Evolutionary conservation across 129 eudicot genomes (phyloP), one percentile per base, ranked within the genome.

Genomic region (Glebionis coronaria): DNA sequence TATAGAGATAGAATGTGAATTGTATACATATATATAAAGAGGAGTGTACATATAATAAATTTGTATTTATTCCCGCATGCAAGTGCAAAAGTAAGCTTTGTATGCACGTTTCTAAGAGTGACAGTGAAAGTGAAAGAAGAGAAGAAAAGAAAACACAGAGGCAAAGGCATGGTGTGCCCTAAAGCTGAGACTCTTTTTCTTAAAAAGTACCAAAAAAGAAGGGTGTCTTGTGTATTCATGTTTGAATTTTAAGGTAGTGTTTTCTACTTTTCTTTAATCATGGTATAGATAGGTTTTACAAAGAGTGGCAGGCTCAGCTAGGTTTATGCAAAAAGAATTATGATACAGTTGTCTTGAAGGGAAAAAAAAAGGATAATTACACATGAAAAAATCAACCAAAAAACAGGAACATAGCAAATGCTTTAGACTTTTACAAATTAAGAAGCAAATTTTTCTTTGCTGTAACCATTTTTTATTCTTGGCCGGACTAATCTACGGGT

Each of bases 41-140:
- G 62, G 9, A 53, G 35, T 60, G 42, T 51, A 19, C 42, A 16
- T 51, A 5, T 49, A 9, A 23, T 69, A 18, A 25, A 18, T 70
- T 7, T 61, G 4, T 55, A 13, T 75, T 57, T 68, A 75, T 60
- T 67, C 79, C 74, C 79, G 79, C 79, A 75, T 75, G 74, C 79
- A 68, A 75, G 64, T 60, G 69, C 40, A 75, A 75, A 75, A 67
- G 79, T 68, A 64, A 75, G 74, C 57, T 75, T 75, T 75, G 21
- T 61, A 59, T 38, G 74, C 79, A 75, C 79, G 74, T 75, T 75
- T 59, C 46, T 49, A 68, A 75, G 79, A 75, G 79, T 67, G 74
- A 27, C 69, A 68, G 74, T 74, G 74, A 75, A 75, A 75, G 74
- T 68, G 63, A 75, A 60, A 75, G 69, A 67, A 44, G 72, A 25